phyloP scores from a whole-genome alignment of 2,329 filamentous ascomycete genomes.

The Fusarium keratoplasticum region DNA sequence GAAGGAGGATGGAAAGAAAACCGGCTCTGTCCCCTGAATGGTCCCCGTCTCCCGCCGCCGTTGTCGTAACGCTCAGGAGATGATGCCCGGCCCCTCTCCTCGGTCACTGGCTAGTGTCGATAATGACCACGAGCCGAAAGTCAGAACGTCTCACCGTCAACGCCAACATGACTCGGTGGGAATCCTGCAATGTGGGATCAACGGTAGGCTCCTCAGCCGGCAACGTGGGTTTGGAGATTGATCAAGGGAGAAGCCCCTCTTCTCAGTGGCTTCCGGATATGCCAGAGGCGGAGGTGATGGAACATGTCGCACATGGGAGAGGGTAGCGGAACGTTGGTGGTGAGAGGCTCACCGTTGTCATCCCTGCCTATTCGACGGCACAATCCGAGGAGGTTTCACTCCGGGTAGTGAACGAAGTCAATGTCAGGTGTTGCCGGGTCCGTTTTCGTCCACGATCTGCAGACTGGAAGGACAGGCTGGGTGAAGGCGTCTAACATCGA shows the following conservation, averaged over 20 bases:
- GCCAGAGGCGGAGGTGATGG: neutral
- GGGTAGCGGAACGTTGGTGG: slow-evolving; percentile 1
- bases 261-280: neutral
- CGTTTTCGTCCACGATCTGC: slow-evolving; percentile 3
- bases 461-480: neutral
- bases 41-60: slow-evolving; percentile 4
- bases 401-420: neutral
- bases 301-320: slow-evolving; percentile 1
- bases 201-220: neutral
- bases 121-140: neutral
- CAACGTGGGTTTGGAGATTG: neutral
- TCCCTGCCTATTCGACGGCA: neutral
- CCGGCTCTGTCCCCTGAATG: neutral
- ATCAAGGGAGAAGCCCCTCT: neutral
- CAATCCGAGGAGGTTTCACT: slow-evolving; percentile 6
- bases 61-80: slow-evolving; percentile 3
- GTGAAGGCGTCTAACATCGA: neutral
- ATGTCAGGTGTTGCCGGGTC: neutral
- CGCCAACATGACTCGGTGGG: slow-evolving; percentile 23
- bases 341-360: neutral
- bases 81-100: neutral
- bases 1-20: slow-evolving; percentile 10
- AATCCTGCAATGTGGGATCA: slow-evolving; percentile 7
- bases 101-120: neutral
- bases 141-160: slow-evolving; percentile 5